Evolutionary conservation across 495 filamentous ascomycete species (phyloP), one percentile per base, ranked within the genome.

Genomic region (Aspergillus indologenus): DNA sequence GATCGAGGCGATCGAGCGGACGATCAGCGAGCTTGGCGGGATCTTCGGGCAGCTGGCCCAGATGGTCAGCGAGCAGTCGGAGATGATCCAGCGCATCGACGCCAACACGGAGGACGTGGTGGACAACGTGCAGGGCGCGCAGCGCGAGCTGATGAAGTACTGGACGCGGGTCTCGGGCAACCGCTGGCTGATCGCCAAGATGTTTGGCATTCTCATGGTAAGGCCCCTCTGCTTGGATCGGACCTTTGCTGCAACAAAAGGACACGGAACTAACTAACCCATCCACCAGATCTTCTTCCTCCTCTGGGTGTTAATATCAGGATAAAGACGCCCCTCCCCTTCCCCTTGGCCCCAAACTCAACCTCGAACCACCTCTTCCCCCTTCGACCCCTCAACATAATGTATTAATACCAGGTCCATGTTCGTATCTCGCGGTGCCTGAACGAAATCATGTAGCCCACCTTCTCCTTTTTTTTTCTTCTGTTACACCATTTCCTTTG

Each of bases 21-120:
- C 94, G 6, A 98, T 98, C 64, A 87, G 80, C 59, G 94, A 98
- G 71, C 80, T 98, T 2, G 94, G 94, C 11, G 90, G 92, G 1
- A 96, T 98, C 29, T 98, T 98, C 65, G 92, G 93, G 1, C 94
- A 98, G 71, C 75, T 98, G n/a, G 92, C 94, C 31, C 84, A 89
- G 68, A 97, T 98, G 95, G 94, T 98, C 45, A 90, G 87, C 62
- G 95, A 98, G 71, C 94, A 98, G 72, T 90, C 89, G 54, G 94
- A 96, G 70, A 95, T 93, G 87, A 92, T 95, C 48, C 88, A 85
- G 71, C 82, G 90, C 26, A 95, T 95, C 60, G 94, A 98, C 65
- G 92, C 93, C 54, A 97, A 98, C 72, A 96, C 92, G 0, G 88
- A 94, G 68, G 90, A 98, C 69, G 88, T 98, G 17, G 95, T 98